Conservation (phyloP, 768 basidiomycete genomes). For the Strobilomyces dryophilus region DNA sequence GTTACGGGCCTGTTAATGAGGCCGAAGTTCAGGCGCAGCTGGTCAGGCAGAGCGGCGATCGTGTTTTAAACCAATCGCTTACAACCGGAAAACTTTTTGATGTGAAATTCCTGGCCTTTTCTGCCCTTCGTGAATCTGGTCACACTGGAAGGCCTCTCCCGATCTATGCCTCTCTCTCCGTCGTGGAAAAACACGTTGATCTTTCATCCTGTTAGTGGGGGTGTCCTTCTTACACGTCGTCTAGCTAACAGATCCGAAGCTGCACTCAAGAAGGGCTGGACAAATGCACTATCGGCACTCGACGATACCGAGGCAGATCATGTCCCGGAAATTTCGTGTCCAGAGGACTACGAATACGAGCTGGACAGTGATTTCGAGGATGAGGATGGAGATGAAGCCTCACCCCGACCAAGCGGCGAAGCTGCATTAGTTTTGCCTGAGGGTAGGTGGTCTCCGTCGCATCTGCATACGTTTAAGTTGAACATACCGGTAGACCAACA, state of each 20-base stretch:
- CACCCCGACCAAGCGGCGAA: background rate
- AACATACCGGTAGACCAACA: constrained; percentile 1
- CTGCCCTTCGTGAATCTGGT: background rate
- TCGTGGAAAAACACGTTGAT: constrained; percentile 9
- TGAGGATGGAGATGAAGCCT: constrained; percentile 12
- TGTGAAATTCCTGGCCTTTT: constrained; percentile 16
- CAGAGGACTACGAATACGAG: constrained; percentile 14
- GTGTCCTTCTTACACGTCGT: background rate
- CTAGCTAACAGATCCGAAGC: constrained; percentile 9
- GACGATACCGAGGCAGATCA: background rate
- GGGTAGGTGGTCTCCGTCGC: background rate
- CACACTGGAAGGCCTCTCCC: background rate
- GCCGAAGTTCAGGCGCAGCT: background rate
- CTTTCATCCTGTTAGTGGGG: constrained; percentile 7
- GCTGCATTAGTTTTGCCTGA: background rate
- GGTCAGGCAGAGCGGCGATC: constrained; percentile 3
- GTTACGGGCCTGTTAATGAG: background rate
- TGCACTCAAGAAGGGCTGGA: constrained; percentile 8
- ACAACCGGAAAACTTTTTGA: constrained; percentile 17
- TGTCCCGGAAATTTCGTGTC: constrained; percentile 4
- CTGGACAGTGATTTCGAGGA: constrained; percentile 27
- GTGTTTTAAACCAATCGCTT: constrained; percentile 12
- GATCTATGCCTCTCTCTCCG: constrained; percentile 15
- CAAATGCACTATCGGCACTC: background rate
- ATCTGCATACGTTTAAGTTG: background rate